phyloP scores from a whole-genome alignment of 139 green algal species.

The Chlamydomonas asymmetrica region DNA sequence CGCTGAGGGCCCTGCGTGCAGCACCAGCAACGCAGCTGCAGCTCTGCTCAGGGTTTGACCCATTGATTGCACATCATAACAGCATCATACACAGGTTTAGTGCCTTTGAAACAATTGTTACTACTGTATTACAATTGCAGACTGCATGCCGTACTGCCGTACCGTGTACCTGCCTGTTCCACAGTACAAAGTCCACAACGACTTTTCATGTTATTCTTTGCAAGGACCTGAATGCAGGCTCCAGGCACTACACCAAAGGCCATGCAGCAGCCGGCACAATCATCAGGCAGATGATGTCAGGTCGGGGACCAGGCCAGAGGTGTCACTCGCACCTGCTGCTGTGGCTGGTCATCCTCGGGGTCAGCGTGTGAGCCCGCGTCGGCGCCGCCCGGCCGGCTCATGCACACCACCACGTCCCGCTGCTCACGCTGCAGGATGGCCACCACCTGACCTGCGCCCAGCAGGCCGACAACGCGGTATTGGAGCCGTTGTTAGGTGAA shows the following conservation, averaged over 20 bases:
- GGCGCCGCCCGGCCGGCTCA: conserved; percentile 4
- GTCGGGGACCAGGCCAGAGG: neutral
- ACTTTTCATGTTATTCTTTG: too few relatives aligned
- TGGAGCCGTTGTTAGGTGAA: too few relatives aligned
- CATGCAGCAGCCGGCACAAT: neutral
- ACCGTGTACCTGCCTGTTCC: too few relatives aligned
- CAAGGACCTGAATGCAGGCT: too few relatives aligned
- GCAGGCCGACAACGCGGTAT: too few relatives aligned
- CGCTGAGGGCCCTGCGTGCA: too few relatives aligned
- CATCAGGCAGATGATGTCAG: neutral
- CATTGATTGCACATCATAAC: neutral
- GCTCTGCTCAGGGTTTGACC: neutral
- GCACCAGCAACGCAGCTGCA: neutral
- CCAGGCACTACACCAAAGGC: too few relatives aligned
- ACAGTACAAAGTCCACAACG: too few relatives aligned
- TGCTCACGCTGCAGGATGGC: conserved; percentile 21
- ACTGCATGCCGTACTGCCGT: too few relatives aligned
- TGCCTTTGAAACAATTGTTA: too few relatives aligned
- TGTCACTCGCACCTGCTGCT: neutral
- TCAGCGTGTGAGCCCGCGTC: neutral
- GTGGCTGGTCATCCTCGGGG: neutral
- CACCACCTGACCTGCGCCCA: conserved; percentile 21
- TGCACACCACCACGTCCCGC: conserved; percentile 20
- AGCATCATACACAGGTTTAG: neutral
- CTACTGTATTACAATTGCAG: too few relatives aligned